Base-by-base conservation (phyloP, 805 yeast genomes). In the Clavispora santaluciae region DNA sequence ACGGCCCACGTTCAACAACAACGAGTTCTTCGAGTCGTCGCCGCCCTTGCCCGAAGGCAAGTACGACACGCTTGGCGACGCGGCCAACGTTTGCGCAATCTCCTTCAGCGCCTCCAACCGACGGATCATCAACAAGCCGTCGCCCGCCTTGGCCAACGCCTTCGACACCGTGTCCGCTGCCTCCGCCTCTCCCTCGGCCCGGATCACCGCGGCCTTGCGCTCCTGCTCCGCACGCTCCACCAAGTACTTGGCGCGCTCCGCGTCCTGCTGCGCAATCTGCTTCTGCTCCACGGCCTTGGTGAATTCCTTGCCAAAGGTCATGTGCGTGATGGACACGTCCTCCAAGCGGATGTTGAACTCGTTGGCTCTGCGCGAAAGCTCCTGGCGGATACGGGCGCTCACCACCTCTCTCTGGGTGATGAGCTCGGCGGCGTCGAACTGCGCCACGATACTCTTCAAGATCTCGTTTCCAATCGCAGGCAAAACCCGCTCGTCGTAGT, bases 121-220 rank as follows among this genome's bases (percentile, higher is more conserved):
- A 75, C 99, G 80, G 55, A 93, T 90, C 72, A 86, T 76, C 59
- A 93, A 73, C 53, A 93, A 74, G 51, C 98, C 98, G 59, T 93
- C 98, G 63, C 99, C 99, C 18, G 95, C 89, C 70, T 89, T 90
- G 40, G 83, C 79, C 51, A 93, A 76, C 4, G 98, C 97, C 65
- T 82, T 86, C 25, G 96, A 88, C 48, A 93, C 93, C 46, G 81
- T 81, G 45, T 93, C 98, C 3, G 99, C 99, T 43, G 96, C 88
- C 65, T 93, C 98, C 38, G 99, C 99, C 70, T 93, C 99, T 68
- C 98, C 99, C 68, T 93, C 99, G 22, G 99, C 99, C 57, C 98
- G 81, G 52, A 93, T 90, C 55, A 93, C 88, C 36, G 86, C 72
- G 2, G 98, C 99, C 64, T 85, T 90, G 61, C 95, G 80, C 65